These are phyloP conservation scores for Candida railenensis DNA, from an alignment of 805 yeast species.

Conservation along the genomic window DNA sequence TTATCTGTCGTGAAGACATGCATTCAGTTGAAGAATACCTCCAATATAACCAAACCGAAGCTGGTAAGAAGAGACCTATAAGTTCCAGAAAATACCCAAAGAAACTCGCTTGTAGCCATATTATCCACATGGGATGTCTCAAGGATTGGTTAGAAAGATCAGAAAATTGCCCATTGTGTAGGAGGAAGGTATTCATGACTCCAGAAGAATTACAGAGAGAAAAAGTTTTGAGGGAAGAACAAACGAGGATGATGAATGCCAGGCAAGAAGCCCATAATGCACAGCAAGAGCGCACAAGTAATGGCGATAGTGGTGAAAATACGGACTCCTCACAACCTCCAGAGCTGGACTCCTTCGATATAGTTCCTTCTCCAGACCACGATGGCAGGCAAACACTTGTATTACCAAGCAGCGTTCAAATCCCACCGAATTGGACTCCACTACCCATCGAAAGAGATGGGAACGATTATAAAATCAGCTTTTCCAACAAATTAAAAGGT, in stretches of 20 bases:
- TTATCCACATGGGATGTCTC: constrained; percentile 84
- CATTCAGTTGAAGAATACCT: constrained; percentile 40
- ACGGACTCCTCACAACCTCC: neutral
- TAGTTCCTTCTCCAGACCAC: no score
- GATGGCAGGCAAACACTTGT: constrained; percentile 14
- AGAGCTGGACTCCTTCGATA: neutral
- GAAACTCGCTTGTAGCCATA: constrained; percentile 80
- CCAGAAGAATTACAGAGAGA: neutral
- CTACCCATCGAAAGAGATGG: constrained; percentile 20
- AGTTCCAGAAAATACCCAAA: constrained; percentile 57
- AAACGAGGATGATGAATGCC: neutral
- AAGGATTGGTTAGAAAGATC: constrained; percentile 92
- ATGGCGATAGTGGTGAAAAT: neutral
- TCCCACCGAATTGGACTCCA: constrained; percentile 31
- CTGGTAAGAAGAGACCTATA: constrained; percentile 9
- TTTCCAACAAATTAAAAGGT: neutral
- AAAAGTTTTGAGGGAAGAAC: neutral
- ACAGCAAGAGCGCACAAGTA: no score
- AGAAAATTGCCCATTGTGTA: constrained; percentile 90
- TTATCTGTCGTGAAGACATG: constrained; percentile 93
- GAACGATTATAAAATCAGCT: neutral
- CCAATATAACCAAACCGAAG: constrained; percentile 4
- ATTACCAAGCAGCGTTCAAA: constrained; percentile 22
- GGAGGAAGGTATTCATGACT: constrained; percentile 55
- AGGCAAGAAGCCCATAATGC: constrained; percentile 2